phyloP scores from a whole-genome alignment of 331 rosid genomes.

The Acacia concinna region DNA sequence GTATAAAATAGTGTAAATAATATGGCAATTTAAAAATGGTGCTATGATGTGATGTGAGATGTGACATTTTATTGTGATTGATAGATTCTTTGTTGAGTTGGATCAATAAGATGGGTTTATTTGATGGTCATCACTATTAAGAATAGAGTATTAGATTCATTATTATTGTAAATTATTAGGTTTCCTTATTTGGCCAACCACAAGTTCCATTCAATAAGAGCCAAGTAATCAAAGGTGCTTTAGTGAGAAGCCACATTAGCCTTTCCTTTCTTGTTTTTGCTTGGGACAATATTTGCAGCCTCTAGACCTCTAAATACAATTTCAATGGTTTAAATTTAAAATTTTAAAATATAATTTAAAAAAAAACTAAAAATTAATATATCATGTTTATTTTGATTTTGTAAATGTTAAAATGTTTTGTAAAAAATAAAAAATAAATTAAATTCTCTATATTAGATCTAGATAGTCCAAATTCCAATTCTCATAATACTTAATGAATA shows the following conservation, averaged over 20 bases:
- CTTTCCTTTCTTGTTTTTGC: background rate
- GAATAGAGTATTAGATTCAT: conserved; percentile 29
- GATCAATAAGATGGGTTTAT: conserved; percentile 9
- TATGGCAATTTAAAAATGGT: background rate
- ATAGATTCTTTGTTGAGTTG: conserved; percentile 14
- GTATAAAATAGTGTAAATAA: background rate
- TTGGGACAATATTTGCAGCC: too few relatives aligned
- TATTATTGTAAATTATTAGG: conserved; percentile 1
- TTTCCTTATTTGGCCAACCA: background rate
- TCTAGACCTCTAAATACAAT: background rate
- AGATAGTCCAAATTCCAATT: too few relatives aligned
- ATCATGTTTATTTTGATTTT: background rate
- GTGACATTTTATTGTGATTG: conserved; percentile 7
- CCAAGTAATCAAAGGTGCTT: background rate
- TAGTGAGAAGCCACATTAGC: background rate
- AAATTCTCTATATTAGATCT: too few relatives aligned
- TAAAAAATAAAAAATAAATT: too few relatives aligned
- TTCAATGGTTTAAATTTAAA: too few relatives aligned
- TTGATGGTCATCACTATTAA: conserved; percentile 8
- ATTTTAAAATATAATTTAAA: too few relatives aligned
- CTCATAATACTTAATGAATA: too few relatives aligned
- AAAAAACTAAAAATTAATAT: background rate
- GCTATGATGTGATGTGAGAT: background rate
- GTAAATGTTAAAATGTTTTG: too few relatives aligned
- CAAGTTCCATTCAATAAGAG: conserved; percentile 1